These are phyloP conservation scores for Xylaria sp. DNA, from an alignment of 2,329 filamentous ascomycete species.

Conservation along the genomic window DNA sequence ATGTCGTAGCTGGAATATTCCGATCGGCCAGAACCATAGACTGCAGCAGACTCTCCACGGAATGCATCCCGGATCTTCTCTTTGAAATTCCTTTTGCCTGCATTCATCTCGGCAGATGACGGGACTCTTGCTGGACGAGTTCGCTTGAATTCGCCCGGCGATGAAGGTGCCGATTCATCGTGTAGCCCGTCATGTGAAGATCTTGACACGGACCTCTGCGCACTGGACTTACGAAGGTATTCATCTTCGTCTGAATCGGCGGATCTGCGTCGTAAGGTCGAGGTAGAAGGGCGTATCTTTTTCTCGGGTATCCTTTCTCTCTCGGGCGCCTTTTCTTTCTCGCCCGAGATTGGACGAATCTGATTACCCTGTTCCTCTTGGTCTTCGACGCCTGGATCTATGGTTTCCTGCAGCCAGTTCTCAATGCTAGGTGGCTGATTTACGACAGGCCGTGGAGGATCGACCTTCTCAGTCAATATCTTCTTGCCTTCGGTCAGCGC, in stretches of 20 bases:
- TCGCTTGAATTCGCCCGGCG: conserved; percentile 44
- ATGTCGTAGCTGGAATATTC: conserved; percentile 47
- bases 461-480: conserved; percentile 56
- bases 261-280: conserved; percentile 23
- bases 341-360: conserved; percentile 32
- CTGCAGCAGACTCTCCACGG: conserved; percentile 50
- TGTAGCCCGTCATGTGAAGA: conserved; percentile 21
- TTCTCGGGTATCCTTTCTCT: conserved; percentile 31
- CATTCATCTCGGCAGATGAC: conserved; percentile 45
- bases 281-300: conserved; percentile 25
- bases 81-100: conserved; percentile 47
- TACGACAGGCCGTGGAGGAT: conserved; percentile 43
- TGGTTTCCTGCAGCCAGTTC: conserved; percentile 58
- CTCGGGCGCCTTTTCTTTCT: conserved; percentile 35
- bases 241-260: conserved; percentile 16
- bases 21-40: conserved; percentile 40
- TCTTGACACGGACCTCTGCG: conserved; percentile 10
- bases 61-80: conserved; percentile 59
- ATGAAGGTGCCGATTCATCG: conserved; percentile 32
- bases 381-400: conserved; percentile 56
- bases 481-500: conserved; percentile 60
- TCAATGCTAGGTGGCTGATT: conserved; percentile 61
- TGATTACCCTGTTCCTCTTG: conserved; percentile 17
- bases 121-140: conserved; percentile 50
- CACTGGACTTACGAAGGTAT: conserved; percentile 8